phyloP scores from a whole-genome alignment of 1,139 yeast species.

The Meyerozyma elateridarum region DNA sequence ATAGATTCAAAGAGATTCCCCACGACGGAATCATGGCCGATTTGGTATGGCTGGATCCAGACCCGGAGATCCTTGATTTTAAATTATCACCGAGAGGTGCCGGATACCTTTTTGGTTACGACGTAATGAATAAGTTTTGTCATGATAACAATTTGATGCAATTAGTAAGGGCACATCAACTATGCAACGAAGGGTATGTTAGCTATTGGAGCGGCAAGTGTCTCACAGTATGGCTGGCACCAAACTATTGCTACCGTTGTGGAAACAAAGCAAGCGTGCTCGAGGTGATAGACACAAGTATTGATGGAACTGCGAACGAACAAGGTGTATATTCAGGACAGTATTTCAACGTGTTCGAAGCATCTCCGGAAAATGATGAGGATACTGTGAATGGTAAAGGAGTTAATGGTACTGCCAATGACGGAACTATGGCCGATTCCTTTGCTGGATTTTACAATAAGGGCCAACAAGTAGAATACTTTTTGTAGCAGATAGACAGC shows the following conservation, averaged over 20 bases:
- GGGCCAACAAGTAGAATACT: slow-evolving; percentile 21
- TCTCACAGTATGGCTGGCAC: slow-evolving; percentile 98
- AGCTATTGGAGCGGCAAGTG: slow-evolving; percentile 86
- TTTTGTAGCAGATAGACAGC: slow-evolving; percentile 12
- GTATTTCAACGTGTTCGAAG: slow-evolving; percentile 90
- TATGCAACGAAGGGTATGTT: slow-evolving; percentile 94
- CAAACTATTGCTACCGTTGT: slow-evolving; percentile 94
- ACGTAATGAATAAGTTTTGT: slow-evolving; percentile 83
- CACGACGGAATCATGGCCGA: slow-evolving; percentile 99
- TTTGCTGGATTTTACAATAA: slow-evolving; percentile 24
- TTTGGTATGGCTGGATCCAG: slow-evolving; percentile 98
- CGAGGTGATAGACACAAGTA: slow-evolving; percentile 51
- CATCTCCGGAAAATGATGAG: slow-evolving; percentile 81
- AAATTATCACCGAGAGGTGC: slow-evolving; percentile 94
- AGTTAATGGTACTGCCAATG: slow-evolving; percentile 30
- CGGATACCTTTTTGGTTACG: slow-evolving; percentile 92
- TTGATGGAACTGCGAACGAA: slow-evolving; percentile 21
- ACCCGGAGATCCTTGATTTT: slow-evolving; percentile 77
- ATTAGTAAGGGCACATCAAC: slow-evolving; percentile 89
- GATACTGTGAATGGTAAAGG: slow-evolving; percentile 41
- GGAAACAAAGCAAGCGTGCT: slow-evolving; percentile 94
- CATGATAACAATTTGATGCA: slow-evolving; percentile 73
- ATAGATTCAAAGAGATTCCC: slow-evolving; percentile 89
- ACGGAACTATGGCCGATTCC: slow-evolving; percentile 16
- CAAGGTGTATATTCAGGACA: slow-evolving; percentile 42